Evolutionary conservation across 2,329 filamentous ascomycete genomes (phyloP), one percentile per base, ranked within the genome.

Genomic region (Monosporascus ibericus): DNA sequence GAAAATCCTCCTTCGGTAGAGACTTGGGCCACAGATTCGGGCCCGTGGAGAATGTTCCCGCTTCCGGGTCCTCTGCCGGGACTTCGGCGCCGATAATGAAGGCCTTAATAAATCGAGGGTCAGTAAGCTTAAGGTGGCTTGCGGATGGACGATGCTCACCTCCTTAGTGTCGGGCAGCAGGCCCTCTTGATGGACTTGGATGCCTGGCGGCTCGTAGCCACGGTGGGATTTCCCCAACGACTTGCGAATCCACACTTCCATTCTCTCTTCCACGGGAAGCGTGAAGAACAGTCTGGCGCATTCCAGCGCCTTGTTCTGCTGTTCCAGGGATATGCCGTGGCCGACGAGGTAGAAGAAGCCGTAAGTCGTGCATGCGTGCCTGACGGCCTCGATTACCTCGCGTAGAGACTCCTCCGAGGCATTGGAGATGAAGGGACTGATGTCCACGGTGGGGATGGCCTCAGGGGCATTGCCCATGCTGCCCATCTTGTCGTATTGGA

Each of bases 281-380:
- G 55, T 56, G 18, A 65, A 67, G 48, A 67, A 62, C 5, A 52
- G 49, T 44, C 49, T 57, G 20, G 56, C 53, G 48, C 59, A 57
- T 38, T 63, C 50, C 14, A 66, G 49, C 18, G 55, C 58, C 20
- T 53, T 37, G 1, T 56, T 48, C 37, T 63, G 61, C 44, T 58
- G 42, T 22, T 56, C 54, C 2, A 55, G 18, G 25, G 62, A 53
- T 22, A 69, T 55, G 5, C 67, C 67, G 48, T 68, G 66, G 6
- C 64, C 65, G 36, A 60, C 57, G 2, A 65, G 58, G 48, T 67
- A 62, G 54, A 69, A 68, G 57, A 69, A 69, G 22, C 66, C 67
- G 46, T 61, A 63, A 2, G 47, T 58, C 1, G 52, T 55, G 52
- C 56, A 63, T 2, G 65, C 65, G 36, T 65, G 53, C 20, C 61